Conservation (phyloP, 2,329 filamentous ascomycete species). For the Ophiostoma perfectum region DNA sequence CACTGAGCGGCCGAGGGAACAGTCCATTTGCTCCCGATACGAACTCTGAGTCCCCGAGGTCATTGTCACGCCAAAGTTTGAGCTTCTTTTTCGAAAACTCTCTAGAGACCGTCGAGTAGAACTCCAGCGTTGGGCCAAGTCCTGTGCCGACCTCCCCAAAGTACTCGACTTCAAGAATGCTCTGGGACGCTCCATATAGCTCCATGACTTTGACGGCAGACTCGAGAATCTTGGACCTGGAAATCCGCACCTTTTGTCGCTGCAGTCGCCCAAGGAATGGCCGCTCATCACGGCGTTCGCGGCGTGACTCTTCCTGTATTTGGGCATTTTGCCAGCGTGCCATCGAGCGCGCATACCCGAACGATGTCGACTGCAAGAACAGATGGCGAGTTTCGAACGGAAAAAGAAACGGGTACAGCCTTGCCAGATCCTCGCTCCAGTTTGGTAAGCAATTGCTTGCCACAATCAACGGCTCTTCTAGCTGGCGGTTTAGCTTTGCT, state of each 20-base stretch:
- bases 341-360: constrained; percentile 97
- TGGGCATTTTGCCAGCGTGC: constrained; percentile 93
- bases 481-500: constrained; percentile 91
- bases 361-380: constrained; percentile 95
- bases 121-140: constrained; percentile 89
- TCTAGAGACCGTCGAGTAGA: constrained; percentile 94
- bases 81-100: constrained; percentile 97
- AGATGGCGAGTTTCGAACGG: constrained; percentile 96
- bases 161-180: constrained; percentile 94
- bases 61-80: constrained; percentile 91
- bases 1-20: constrained; percentile 86
- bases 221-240: constrained; percentile 87
- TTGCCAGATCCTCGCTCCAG: constrained; percentile 93
- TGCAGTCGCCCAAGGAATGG: constrained; percentile 88
- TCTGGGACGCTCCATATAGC: constrained; percentile 92
- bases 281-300: constrained; percentile 81
- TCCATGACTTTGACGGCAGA: constrained; percentile 99
- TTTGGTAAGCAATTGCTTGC: constrained; percentile 92
- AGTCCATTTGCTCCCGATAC: constrained; percentile 78
- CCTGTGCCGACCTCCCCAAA: constrained; percentile 98
- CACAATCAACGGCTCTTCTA: constrained; percentile 94
- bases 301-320: constrained; percentile 69
- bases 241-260: constrained; percentile 96
- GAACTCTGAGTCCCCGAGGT: constrained; percentile 67
- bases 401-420: constrained; percentile 93